Conservation (phyloP, 2,329 filamentous ascomycete genomes). For the Penicillium sp. region DNA sequence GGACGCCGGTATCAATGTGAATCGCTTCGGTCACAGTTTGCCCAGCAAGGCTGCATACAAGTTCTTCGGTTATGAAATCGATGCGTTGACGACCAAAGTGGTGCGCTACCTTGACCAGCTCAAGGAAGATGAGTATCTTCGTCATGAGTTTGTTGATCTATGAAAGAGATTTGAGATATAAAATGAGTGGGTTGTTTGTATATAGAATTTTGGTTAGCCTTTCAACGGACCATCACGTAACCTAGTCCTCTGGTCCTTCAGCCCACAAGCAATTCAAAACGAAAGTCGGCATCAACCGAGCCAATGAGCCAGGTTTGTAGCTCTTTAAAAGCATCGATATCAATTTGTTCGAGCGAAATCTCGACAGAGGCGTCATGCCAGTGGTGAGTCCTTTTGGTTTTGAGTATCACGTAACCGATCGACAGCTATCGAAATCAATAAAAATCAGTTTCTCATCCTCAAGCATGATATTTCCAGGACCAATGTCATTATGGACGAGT, state of each 20-base stretch:
- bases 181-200: no score
- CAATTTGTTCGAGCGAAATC: constrained; percentile 15
- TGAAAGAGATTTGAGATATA: neutral
- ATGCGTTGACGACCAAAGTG: constrained; percentile 16
- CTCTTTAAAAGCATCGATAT: constrained; percentile 21
- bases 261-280: constrained; percentile 2
- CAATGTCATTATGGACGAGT: constrained; percentile 33
- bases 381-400: constrained; percentile 19
- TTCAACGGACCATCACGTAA: no score
- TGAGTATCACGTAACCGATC: constrained; percentile 12
- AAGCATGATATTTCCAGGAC: constrained; percentile 33
- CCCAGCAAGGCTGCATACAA: constrained; percentile 20
- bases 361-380: constrained; percentile 20
- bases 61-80: constrained; percentile 18
- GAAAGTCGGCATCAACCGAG: constrained; percentile 7
- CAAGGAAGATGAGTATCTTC: constrained; percentile 14
- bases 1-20: constrained; percentile 49
- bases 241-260: no score
- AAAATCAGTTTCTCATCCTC: constrained; percentile 26
- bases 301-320: constrained; percentile 9
- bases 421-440: constrained; percentile 34
- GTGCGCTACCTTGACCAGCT: constrained; percentile 12
- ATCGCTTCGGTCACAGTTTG: constrained; percentile 42
- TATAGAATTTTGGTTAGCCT: no score
- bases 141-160: constrained; percentile 18